Conservation (phyloP, 768 basidiomycete species). For the Plicaturopsis crispa region DNA sequence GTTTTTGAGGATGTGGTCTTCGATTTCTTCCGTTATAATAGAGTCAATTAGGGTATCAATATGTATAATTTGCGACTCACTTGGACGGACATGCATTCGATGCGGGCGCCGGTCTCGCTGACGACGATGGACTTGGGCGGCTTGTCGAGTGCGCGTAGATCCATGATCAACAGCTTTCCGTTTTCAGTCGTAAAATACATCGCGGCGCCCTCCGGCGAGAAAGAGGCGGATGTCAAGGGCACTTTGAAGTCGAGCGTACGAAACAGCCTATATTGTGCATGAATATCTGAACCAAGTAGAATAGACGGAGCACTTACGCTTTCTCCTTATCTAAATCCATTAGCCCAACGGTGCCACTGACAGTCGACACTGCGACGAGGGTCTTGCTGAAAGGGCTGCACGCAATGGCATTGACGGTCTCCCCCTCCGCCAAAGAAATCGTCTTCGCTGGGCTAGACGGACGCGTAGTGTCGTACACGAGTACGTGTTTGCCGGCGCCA, state of each 20-base stretch:
- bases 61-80: slow-evolving; percentile 23
- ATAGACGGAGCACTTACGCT: slow-evolving; percentile 32
- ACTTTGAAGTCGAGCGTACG: slow-evolving; percentile 48
- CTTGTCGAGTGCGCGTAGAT: slow-evolving; percentile 60
- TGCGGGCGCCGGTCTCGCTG: slow-evolving; percentile 35
- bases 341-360: slow-evolving; percentile 45
- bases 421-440: slow-evolving; percentile 42
- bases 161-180: slow-evolving; percentile 56
- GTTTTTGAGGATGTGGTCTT: slow-evolving; percentile 8
- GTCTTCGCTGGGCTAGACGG: slow-evolving; percentile 49
- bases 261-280: slow-evolving; percentile 36
- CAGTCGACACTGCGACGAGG: slow-evolving; percentile 50
- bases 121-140: slow-evolving; percentile 48
- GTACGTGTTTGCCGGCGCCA: slow-evolving; percentile 39
- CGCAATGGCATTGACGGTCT: slow-evolving; percentile 48
- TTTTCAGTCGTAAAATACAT: slow-evolving; percentile 59
- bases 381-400: slow-evolving; percentile 77
- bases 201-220: slow-evolving; percentile 63
- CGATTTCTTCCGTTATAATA: slow-evolving; percentile 10
- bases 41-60: neutral
- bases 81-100: slow-evolving; percentile 53
- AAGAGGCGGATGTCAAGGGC: slow-evolving; percentile 50
- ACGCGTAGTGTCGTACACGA: slow-evolving; percentile 57
- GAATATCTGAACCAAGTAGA: neutral
- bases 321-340: slow-evolving; percentile 74